Percentiles rank a stretch among this genome's conserved stretches.
Evolutionary conservation across 1,284 basidiomycete species (phyloP).

Genomic region (Rhizoctonia solani): DNA sequence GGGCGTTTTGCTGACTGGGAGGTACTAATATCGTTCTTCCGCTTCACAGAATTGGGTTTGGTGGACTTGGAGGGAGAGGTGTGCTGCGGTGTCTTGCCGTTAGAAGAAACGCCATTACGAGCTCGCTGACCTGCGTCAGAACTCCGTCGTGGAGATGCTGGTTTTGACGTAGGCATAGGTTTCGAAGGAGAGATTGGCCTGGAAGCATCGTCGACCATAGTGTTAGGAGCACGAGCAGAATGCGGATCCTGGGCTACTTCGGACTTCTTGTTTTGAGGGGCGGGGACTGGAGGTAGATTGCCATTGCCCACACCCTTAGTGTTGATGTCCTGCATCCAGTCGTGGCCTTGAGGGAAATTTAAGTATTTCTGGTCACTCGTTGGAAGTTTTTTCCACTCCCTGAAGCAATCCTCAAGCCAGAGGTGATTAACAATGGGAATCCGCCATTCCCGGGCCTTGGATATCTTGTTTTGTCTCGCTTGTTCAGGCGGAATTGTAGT

Average conservation of each 20-base stretch:
- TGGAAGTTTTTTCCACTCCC: conserved; percentile 60
- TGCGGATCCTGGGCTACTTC: neutral
- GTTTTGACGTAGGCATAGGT: neutral
- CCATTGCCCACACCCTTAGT: conserved; percentile 7
- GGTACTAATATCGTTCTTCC: conserved; percentile 41
- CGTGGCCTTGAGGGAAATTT: conserved; percentile 64
- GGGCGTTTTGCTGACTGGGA: conserved; percentile 12
- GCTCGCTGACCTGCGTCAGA: neutral
- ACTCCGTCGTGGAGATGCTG: neutral
- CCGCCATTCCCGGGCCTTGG: conserved; percentile 74
- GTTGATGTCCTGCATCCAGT: conserved; percentile 55
- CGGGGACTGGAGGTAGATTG: conserved; percentile 8
- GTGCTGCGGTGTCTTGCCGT: neutral
- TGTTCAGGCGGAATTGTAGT: conserved; percentile 47
- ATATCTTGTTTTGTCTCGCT: conserved; percentile 69
- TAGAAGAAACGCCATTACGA: neutral
- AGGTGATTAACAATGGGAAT: conserved; percentile 86
- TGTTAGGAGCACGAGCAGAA: neutral
- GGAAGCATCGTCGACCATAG: neutral
- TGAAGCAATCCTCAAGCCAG: conserved; percentile 88
- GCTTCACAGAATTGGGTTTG: conserved; percentile 46
- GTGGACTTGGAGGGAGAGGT: conserved; percentile 40
- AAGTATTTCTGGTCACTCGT: conserved; percentile 58
- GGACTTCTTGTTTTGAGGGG: neutral
- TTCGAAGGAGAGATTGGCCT: neutral